Base-by-base conservation (phyloP, 2,329 filamentous ascomycete genomes). In the Colletotrichum sp. region DNA sequence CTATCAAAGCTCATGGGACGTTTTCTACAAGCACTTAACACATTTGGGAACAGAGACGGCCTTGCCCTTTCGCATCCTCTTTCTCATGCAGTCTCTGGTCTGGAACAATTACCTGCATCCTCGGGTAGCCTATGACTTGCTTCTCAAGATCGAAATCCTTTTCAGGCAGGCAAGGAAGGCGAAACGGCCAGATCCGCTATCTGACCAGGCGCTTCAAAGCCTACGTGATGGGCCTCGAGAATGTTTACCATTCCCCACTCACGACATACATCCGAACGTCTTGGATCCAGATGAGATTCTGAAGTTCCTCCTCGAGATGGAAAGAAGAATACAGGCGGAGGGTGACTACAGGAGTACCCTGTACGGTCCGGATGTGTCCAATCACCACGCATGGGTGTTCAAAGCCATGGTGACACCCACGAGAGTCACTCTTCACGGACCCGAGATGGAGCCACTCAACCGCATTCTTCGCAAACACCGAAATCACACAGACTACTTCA, bases 391-490 rank as follows among this genome's bases (percentile, higher is more conserved):
- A 0, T 86, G 86, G 80, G 85, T 93, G 7, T 88, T 92, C 80
- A 90, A 90, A 52, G 90, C 88, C 13, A 84, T 86, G 44, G 88
- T 95, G 12, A 94, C 92, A 0, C 93, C 93, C 0, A 89, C 90
- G 1, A 87, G 90, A 2, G 86, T 91, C 24, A 87, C 86, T 24
- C 85, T 94, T 0, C 85, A 87, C 9, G 93, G 93, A 0, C 93
- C 93, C 0, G 92, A 93, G 66, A 85, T 90, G 1, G 94, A 95
- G 81, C 90, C 90, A 8, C 93, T 91, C 75, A 96, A 96, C 80
- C 88, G 94, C 6, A 91, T 96, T 5, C 85, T 96, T 18, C 90
- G 94, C n/a, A 91, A 91, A 77, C 95, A 92, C 77, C 82, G 88
- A 1, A 80, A 89, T 0, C 87, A 92, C 71, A 89, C 89, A 3